Base-by-base conservation (phyloP, 371 early-diverging fungal species). In the Apophysomyces sp. region DNA sequence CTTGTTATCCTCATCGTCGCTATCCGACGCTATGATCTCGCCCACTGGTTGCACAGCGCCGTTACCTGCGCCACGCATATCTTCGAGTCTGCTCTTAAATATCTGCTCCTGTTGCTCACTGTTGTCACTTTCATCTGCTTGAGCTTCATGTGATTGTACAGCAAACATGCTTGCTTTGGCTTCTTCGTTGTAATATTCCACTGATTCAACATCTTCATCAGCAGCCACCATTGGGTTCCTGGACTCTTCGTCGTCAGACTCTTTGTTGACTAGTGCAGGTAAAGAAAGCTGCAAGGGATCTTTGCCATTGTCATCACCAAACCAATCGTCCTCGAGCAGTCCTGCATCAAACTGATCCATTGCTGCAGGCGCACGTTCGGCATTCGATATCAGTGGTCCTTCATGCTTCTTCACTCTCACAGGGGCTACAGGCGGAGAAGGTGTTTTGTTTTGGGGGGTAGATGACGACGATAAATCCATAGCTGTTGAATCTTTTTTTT, bases 191-290 rank as follows among this genome's bases (percentile, higher is more conserved):
- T 68, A 75, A 28, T 71, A 75, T 31, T 77, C 70, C 4, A 75
- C 64, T 12, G 75, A 71, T 39, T 73, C 80, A 31, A 86, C 78
- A 54, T 86, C 86, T 63, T 86, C 84, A 61, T 86, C 86, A 2
- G 69, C 72, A 18, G 81, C 69, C 1, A 86, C 84, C 83, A 84
- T 83, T 0, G 86, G 86, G 27, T 86, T 86, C n/a, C 77, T 72
- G 8, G 60, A 49, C 2, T 65, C 68, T 32, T 71, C 73, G 29
- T 72, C 68, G 32, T 76, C 79, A 0, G 76, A 72, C 8, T 79
- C 78, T 12, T 60, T 37, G 7, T 60, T 60, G 27, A 57, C 34
- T 0, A 39, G n/a, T 7, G 49, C 26, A 15, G 32, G 40, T 13
- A 32, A 34, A 24, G 55, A 21, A 16, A 18, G 21, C 41, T 56